Base-by-base conservation (phyloP, 2,329 filamentous ascomycete species). In the Botrytis fabae region DNA sequence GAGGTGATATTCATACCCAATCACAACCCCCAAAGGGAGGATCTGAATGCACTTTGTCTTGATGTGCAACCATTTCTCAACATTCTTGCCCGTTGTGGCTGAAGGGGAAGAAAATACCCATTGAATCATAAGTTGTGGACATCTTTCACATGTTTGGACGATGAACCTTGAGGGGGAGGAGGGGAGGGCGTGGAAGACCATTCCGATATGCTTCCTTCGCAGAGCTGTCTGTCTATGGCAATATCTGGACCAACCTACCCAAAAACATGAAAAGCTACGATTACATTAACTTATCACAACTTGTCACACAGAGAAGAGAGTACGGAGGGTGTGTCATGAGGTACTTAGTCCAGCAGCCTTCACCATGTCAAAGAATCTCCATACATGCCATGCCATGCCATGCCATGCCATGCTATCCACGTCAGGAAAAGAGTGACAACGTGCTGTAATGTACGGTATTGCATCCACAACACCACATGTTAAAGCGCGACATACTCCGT, bases 1-100 rank as follows among this genome's bases (percentile, higher is more conserved):
- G 70, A 59, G 70, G 62, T 68, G 70, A 66, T 60, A 54, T 44
- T 22, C 5, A 71, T 42, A 42, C 40, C 70, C 62, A 72, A 72
- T 69, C 70, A 68, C 9, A 25, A 40, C 4, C 25, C 28, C 32
- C 20, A 54, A 20, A 38, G 25, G 44, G 40, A 18, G 25, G 48
- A 66, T 4, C 22, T 28, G 16, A 12, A 25, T 64, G 44, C 69
- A 42, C 38, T n/a, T 42, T 20, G 44, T 42, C 28, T 65, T 42
- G 18, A 40, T 20, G 25, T 63, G 42, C 35, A 25, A 44, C 32
- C 42, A 63, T 28, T 22, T 48, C 46, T 32, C 64, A 66, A 62
- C n/a, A 70, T 57, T 18, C 54, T 28, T 20, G 51, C 42, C 16
- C 38, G 44, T 44, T 69, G 25, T 69, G 38, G 66, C 66, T 69